Evolutionary conservation across 2,329 filamentous ascomycete genomes (phyloP).

Genomic region (Colletotrichum sp.): DNA sequence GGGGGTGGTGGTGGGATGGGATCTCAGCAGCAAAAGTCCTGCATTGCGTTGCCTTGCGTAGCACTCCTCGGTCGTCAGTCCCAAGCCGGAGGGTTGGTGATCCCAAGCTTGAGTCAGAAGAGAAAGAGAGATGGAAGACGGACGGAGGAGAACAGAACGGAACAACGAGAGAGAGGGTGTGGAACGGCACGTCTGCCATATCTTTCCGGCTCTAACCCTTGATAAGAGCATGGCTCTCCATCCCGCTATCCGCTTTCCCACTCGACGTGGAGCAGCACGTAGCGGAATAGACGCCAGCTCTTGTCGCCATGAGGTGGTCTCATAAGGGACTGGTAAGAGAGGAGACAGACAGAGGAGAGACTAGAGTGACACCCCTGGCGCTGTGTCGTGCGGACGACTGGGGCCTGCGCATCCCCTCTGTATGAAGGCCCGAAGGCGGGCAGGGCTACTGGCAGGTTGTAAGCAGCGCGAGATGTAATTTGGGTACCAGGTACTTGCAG

Average conservation of each 20-base stretch:
- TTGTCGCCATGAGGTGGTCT: not conserved
- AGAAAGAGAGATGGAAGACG: not conserved
- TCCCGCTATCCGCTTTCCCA: not conserved
- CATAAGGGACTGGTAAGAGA: not conserved
- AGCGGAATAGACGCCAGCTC: not conserved
- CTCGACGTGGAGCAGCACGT: slow-evolving; percentile 9
- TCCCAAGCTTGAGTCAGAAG: not conserved
- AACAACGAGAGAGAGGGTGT: slow-evolving; percentile 9
- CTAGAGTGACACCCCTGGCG: not conserved
- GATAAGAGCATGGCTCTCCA: slow-evolving; percentile 2
- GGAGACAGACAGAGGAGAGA: not conserved
- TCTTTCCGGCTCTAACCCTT: slow-evolving; percentile 9
- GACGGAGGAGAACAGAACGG: not conserved
- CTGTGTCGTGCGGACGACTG: not conserved
- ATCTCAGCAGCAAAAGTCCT: slow-evolving; percentile 5
- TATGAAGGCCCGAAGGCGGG: slow-evolving; percentile 9
- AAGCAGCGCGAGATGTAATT: not conserved
- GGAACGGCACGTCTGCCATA: slow-evolving; percentile 1
- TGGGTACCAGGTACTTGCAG: slow-evolving; percentile 7
- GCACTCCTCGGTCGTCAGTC: not conserved
- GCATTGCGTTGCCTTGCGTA: slow-evolving; percentile 8
- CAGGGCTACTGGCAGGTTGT: not conserved
- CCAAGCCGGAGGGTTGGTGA: not conserved
- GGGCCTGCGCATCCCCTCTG: not conserved
- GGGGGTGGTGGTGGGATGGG: not conserved